These are phyloP conservation scores for Phallus indusiatus DNA, from an alignment of 768 basidiomycete genomes.

Conservation along the genomic window DNA sequence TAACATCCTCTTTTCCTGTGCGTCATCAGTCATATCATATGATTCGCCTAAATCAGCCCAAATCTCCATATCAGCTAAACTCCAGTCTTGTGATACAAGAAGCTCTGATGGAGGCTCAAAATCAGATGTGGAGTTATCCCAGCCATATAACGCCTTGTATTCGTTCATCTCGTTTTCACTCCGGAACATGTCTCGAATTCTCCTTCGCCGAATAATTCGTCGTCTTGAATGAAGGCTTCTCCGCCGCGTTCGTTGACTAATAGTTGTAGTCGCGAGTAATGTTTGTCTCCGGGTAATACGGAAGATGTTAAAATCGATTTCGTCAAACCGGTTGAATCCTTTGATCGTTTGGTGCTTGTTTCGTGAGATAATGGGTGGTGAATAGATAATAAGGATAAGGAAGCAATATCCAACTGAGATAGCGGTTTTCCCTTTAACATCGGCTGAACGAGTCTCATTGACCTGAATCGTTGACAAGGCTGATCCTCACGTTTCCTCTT, in stretches of 20 bases:
- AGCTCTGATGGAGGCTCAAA: neutral
- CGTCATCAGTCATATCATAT: too few relatives aligned
- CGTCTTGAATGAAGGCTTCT: constrained; percentile 45
- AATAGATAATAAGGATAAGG: constrained; percentile 3
- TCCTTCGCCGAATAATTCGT: constrained; percentile 61
- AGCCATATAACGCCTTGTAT: constrained; percentile 29
- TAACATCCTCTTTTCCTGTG: neutral
- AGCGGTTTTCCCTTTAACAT: neutral
- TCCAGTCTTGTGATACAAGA: neutral
- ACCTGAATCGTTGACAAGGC: neutral
- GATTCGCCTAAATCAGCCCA: neutral
- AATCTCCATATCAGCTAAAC: neutral
- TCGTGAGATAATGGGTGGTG: neutral
- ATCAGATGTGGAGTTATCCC: constrained; percentile 16
- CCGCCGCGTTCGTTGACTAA: constrained; percentile 52
- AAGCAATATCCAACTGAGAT: constrained; percentile 1
- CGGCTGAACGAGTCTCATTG: neutral
- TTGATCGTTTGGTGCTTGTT: neutral
- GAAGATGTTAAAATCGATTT: constrained; percentile 1
- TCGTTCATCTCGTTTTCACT: constrained; percentile 39
- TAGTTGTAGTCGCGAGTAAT: constrained; percentile 59
- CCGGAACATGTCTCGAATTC: constrained; percentile 59
- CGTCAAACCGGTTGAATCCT: neutral
- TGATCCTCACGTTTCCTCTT: neutral
- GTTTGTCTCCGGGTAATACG: constrained; percentile 16